Base-by-base conservation (phyloP, 2,329 filamentous ascomycete genomes). In the Cytospora mali region DNA sequence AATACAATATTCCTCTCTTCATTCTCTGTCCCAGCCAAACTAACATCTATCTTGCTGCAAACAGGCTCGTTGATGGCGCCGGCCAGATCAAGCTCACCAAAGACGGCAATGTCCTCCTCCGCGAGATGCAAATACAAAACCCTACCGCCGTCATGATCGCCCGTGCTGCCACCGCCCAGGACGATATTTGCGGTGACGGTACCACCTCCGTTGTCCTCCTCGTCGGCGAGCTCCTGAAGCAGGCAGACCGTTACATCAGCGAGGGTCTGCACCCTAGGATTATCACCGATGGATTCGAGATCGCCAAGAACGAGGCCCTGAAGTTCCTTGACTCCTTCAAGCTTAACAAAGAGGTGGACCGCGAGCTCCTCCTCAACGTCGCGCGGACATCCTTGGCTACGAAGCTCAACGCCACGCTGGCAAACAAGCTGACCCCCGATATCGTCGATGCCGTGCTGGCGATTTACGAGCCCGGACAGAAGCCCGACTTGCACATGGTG, bases 51-150 rank as follows among this genome's bases (percentile, higher is more conserved):
- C 31, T 68, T 14, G 65, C 33, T 53, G 27, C 39, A 28, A 50
- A 46, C 62, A 88, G 88, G 83, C 82, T 88, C 68, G 86, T 89
- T 68, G 88, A 91, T 73, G 88, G 88, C 72, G 80, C 88, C 67
- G 88, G 88, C 71, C 86, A 95, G 87, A 99, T 99, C 81, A 99
- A 99, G 81, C 86, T 99, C 75, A 99, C 95, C 71, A 99, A 99
- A 79, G 95, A 99, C 80, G 95, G 95, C 75, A 97, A 96, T 73
- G 94, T 98, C 65, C 82, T 89, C 28, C 78, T 89, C 67, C 81
- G 87, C 71, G 87, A 90, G 76, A 89, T 89, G 87, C 93, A 98
- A 87, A 98, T 98, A 75, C 94, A 97, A 81, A 98, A 98, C 78
- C 95, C 95, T 29, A 99, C 95, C 39, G 95, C 95, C 68, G 95